Evolutionary conservation across 164 flowering plant genomes (phyloP), one percentile per base, ranked within the genome.

Genomic region (Aristolochia contorta): DNA sequence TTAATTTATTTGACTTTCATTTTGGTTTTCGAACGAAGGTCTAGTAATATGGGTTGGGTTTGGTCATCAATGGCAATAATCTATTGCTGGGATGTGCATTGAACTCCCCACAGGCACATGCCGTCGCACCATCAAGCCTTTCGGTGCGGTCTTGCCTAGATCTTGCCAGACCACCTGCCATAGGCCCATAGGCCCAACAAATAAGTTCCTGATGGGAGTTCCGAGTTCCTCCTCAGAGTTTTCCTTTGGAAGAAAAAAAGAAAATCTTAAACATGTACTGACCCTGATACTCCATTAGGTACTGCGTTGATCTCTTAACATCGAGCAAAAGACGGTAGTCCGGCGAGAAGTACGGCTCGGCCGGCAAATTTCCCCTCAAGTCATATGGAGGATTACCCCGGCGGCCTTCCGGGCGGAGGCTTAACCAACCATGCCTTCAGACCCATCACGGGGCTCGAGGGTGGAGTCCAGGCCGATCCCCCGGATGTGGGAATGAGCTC

Each of bases 401-500:
- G 96, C 97, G 24, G 92, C 96, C 62, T 90, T 90, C 0, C 99
- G 84, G 18, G 97, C 95, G 1, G 82, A 49, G 53, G 74, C 47
- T 60, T 93, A 97, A 45, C 97, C 99, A 0, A 93, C 99, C 91
- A 93, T 87, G 56, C 96, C 97, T 51, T 92, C 89, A 21, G 98
- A 89, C 47, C 75, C 77, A 54, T 51, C 67, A 33, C 97, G 93
- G 37, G 97, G 78, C 58, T 87, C 91, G 12, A 93, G 84, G 61
- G 85, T 30, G 13, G 94, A 82, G 77, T 93, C 98, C 8, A 93
- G 87, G 46, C 98, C 98, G 2, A 93, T 89, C 16, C 98, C 98
- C 0, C 97, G 84, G 72, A 93, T 90, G 82, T 93, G 98, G 46
- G 98, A 90, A 75, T 93, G 98, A 0, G 98, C 96, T 0, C 97